Conservation (phyloP, 495 filamentous ascomycete species). For the Hypomontagnella monticulosa region DNA sequence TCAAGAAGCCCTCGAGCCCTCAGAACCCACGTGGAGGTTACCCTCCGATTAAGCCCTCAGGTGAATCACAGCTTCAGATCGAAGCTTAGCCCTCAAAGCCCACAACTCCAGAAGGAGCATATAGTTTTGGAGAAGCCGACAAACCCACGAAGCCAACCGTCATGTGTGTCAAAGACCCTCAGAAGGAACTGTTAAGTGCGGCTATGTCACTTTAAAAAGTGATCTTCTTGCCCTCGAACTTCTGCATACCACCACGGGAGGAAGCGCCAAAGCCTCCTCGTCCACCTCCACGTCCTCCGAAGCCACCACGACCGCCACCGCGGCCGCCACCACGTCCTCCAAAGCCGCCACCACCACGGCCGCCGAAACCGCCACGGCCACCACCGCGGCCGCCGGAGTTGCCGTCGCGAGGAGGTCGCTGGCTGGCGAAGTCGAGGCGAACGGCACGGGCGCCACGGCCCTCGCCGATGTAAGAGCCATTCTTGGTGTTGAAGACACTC, state of each 20-base stretch:
- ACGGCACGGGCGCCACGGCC: slow-evolving; percentile 66
- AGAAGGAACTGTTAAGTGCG: slow-evolving; percentile 51
- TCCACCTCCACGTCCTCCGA: slow-evolving; percentile 51
- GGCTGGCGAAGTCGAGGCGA: slow-evolving; percentile 88
- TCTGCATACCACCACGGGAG: slow-evolving; percentile 36
- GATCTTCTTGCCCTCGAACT: slow-evolving; percentile 92
- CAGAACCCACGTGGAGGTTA: slow-evolving; percentile 50
- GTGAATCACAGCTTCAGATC: slow-evolving; percentile 56
- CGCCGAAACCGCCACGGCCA: slow-evolving; percentile 62
- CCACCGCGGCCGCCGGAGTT: slow-evolving; percentile 55
- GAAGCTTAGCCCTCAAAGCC: slow-evolving; percentile 60
- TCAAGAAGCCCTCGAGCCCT: slow-evolving; percentile 47
- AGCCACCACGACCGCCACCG: slow-evolving; percentile 58
- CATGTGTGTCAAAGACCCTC: slow-evolving; percentile 53
- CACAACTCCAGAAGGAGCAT: slow-evolving; percentile 52
- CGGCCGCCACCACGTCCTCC: slow-evolving; percentile 54
- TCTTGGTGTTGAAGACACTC: slow-evolving; percentile 75
- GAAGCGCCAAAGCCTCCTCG: slow-evolving; percentile 56
- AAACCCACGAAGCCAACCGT: slow-evolving; percentile 60
- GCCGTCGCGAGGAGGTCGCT: slow-evolving; percentile 70
- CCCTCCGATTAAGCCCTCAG: slow-evolving; percentile 59
- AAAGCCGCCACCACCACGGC: slow-evolving; percentile 59
- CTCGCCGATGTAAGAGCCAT: slow-evolving; percentile 78
- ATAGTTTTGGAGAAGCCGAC: slow-evolving; percentile 60
- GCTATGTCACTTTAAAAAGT: slow-evolving; percentile 73